A percentile compares a stretch with the other conserved stretches of the same genome.
Evolutionary conservation across 1,139 yeast genomes (phyloP).

Genomic region (Blastobotrys arbuscula): DNA sequence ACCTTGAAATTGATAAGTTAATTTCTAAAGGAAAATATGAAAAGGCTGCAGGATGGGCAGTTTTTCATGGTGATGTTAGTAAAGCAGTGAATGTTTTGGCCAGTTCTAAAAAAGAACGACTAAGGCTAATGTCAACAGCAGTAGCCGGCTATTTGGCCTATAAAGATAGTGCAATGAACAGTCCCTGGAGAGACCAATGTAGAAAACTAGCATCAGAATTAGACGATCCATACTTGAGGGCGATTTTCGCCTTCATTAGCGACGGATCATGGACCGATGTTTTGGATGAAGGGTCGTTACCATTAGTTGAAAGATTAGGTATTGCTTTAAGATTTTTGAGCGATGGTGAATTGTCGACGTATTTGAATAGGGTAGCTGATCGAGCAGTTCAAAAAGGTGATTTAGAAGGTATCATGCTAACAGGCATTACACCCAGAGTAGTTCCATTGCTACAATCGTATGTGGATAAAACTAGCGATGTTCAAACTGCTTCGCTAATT

Average conservation of each 20-base stretch:
- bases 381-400: conserved; percentile 74
- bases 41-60: conserved; percentile 98
- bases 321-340: conserved; percentile 82
- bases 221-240: conserved; percentile 83
- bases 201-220: conserved; percentile 79
- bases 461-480: conserved; percentile 85
- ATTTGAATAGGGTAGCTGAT: conserved; percentile 64
- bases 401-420: conserved; percentile 80
- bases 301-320: conserved; percentile 81
- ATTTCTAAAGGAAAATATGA: conserved; percentile 60
- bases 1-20: conserved; percentile 56
- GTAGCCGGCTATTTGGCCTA: conserved; percentile 87
- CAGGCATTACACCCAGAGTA: conserved; percentile 84
- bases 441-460: conserved; percentile 78
- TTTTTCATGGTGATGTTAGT: conserved; percentile 82
- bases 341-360: conserved; percentile 53
- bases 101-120: conserved; percentile 52
- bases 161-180: conserved; percentile 53
- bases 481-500: conserved; percentile 85
- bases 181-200: conserved; percentile 92
- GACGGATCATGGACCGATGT: conserved; percentile 98
- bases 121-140: conserved; percentile 83
- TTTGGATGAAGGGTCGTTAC: conserved; percentile 80
- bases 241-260: conserved; percentile 88
- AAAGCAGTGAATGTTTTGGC: conserved; percentile 70